Evolutionary conservation across 176 grass and related monocot genomes (phyloP).

Genomic region (Carex littledalei): DNA sequence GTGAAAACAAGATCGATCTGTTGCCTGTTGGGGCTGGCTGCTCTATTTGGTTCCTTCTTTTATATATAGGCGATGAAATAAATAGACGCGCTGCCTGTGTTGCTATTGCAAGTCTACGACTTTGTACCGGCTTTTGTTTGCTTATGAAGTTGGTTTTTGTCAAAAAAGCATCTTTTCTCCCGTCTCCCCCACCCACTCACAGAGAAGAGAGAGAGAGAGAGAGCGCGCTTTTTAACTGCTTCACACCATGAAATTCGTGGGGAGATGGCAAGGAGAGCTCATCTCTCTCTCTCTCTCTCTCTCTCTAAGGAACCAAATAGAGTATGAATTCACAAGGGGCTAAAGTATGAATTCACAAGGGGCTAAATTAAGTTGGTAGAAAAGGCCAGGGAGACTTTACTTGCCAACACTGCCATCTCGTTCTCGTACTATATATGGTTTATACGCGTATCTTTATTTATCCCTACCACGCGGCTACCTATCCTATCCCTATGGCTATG

Average conservation of each 20-base stretch:
- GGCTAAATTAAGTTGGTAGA: not conserved
- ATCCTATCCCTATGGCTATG: not conserved
- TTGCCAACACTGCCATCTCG: not conserved
- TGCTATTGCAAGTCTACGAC: not conserved
- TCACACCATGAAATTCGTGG: constrained; percentile 21
- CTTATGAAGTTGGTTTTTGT: constrained; percentile 17
- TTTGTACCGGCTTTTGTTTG: constrained; percentile 8
- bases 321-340: too few relatives aligned
- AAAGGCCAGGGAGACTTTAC: not conserved
- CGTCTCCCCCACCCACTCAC: not conserved
- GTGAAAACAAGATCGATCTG: too few relatives aligned
- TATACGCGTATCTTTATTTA: not conserved
- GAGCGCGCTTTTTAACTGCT: constrained; percentile 19
- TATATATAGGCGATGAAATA: not conserved
- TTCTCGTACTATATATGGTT: constrained; percentile 12
- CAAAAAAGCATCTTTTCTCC: constrained; percentile 23
- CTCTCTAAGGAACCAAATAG: too few relatives aligned
- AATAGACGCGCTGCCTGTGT: not conserved
- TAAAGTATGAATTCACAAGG: not conserved
- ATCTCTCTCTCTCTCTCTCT: not conserved
- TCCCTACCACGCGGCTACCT: not conserved
- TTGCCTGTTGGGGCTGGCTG: too few relatives aligned
- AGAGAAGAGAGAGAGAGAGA: not conserved
- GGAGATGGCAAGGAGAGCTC: not conserved
- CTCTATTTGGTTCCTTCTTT: too few relatives aligned